phyloP scores from a whole-genome alignment of 345 rosid genomes.

The Brassica cretica region DNA sequence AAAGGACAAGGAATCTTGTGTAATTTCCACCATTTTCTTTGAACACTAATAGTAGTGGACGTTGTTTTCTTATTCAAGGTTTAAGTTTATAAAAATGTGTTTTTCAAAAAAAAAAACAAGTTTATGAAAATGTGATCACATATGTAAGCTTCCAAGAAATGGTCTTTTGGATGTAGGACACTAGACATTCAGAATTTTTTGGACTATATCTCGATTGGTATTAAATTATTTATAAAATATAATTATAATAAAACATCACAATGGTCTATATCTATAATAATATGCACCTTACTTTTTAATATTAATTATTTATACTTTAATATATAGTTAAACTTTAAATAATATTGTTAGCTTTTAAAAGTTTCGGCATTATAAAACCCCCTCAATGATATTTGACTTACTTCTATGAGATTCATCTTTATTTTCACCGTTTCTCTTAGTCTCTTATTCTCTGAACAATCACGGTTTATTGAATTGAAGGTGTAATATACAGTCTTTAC shows the following conservation, averaged over 20 bases:
- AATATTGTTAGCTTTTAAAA: not conserved
- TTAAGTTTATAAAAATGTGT: not conserved
- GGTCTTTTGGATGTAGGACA: not conserved
- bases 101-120: not conserved
- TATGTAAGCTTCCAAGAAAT: not conserved
- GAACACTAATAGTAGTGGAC: conserved; percentile 16
- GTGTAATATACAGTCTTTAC: not conserved
- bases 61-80: conserved; percentile 24
- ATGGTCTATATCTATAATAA: not conserved
- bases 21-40: conserved; percentile 31
- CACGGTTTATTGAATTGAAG: not conserved
- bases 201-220: not conserved
- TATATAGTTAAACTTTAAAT: not conserved
- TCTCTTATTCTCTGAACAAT: not conserved
- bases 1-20: conserved; percentile 33
- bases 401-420: not conserved
- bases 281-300: not conserved
- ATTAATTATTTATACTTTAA: not conserved
- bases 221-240: not conserved
- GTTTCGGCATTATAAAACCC: not conserved
- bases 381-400: not conserved
- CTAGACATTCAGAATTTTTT: not conserved
- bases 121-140: not conserved
- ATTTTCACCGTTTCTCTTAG: not conserved
- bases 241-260: not conserved